Evolutionary conservation across 257 asterid species (phyloP), one percentile per base, ranked within the genome.

Genomic region (Mentha longifolia): DNA sequence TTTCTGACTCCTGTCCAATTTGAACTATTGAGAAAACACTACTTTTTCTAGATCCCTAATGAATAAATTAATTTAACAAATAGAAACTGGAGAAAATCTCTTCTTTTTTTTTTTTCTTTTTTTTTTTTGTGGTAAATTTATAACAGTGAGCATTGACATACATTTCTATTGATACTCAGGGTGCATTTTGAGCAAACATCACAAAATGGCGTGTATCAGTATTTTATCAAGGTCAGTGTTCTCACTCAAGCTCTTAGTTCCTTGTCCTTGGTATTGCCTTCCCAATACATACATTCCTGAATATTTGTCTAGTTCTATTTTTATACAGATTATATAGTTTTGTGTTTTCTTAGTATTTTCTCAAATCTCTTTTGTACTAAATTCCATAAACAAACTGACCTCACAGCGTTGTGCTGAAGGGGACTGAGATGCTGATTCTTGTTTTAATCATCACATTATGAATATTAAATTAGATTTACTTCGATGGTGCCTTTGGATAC

Each of bases 131-230:
- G 47, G 47, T 10, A 25, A 68, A 69, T 78, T 46, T 59, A 22
- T 74, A 65, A 68, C 57, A 43, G 9, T 37, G 22, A 17, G 49
- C 63, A 28, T 55, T 41, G 17, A 61, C 68, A 41, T 41, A 47
- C 15, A 22, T 33, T 61, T 59, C 30, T 71, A 14, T 71, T 62
- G 57, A 54, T 60, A 19, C 61, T 66, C 85, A 95, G 99, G 76
- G 95, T 85, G 52, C 87, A 77, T 3, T 87, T 95, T 87, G 75
- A 79, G 63, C 98, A 95, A 68, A 78, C 71, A 71, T 76, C 68
- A 42, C 96, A 89, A 30, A 81, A 77, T 83, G 99, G 99, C 19
- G 77, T 84, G 73, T 91, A 90, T 82, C 97, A 88, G 79, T 95
- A 92, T 80, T 95, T 92, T 74, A 49, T 87, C 75, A 95, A 95